Base-by-base conservation (phyloP, 2,329 filamentous ascomycete species). In the Aureobasidium zeae region DNA sequence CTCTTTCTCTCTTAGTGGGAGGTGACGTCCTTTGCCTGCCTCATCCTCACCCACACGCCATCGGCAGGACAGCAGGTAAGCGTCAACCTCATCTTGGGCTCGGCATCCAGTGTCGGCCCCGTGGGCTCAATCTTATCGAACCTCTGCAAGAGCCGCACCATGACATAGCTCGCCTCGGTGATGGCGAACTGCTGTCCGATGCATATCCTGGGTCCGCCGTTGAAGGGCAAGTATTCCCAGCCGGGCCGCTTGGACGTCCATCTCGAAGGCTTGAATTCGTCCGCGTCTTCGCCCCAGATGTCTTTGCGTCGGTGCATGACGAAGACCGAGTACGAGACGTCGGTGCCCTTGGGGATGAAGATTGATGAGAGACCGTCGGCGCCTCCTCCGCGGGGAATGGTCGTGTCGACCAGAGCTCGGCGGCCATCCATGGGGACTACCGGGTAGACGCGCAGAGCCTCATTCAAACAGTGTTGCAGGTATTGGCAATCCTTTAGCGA, bases 391-490 rank as follows among this genome's bases (percentile, higher is more conserved):
- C 65, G 55, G 21, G 74, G 74, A 0, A 77, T 60, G 2, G 68
- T 59, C 3, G 71, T 73, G 54, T 75, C 69, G 24, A 59, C 58
- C 8, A 63, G 57, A 2, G 73, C 71, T 17, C 57, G 52, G 45
- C 76, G 68, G n/a, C 60, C 61, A 55, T 79, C 78, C 22, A 64
- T 52, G 3, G 74, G 73, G 9, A 77, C 71, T n/a, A 70, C 63
- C 5, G 74, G 72, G 51, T 73, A 68, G 3, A 74, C 55, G 9
- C 73, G 71, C 4, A 78, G 65, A 2, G 71, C 64, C 43, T 58
- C 86, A 63, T 83, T 81, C 55, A 91, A 70, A 45, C 83, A 69
- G 56, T 81, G 69, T 61, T 79, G 57, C 0, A 63, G 52, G 37
- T 57, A 57, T 3, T 52, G 48, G 30, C 53, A 56, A 19, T 30